phyloP scores from a whole-genome alignment of 1,284 basidiomycete species.

The Microbotryomycetes sp. region DNA sequence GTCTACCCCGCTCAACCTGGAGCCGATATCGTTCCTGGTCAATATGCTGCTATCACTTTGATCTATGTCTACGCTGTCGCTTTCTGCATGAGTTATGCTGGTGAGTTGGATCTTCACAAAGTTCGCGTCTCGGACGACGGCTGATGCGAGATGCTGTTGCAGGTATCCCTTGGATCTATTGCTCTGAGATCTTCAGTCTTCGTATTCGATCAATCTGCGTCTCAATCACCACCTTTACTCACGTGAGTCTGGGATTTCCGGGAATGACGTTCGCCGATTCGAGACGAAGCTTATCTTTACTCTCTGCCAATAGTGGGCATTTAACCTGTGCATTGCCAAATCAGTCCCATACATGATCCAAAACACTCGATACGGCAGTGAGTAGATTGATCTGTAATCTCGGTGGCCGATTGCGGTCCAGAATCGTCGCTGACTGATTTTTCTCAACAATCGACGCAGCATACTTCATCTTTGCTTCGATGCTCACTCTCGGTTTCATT shows the following conservation, averaged over 20 bases:
- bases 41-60: constrained; percentile 21
- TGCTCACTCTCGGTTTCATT: constrained; percentile 36
- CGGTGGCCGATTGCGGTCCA: neutral
- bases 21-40: constrained; percentile 2
- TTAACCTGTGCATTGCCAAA: neutral
- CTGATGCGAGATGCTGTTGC: constrained; percentile 14
- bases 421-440: too few relatives aligned
- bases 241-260: constrained; percentile 2
- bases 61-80: constrained; percentile 37
- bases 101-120: neutral
- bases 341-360: neutral
- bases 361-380: neutral
- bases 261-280: neutral
- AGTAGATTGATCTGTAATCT: too few relatives aligned
- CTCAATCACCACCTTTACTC: constrained; percentile 4
- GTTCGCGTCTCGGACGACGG: constrained; percentile 5
- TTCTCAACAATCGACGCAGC: constrained; percentile 37
- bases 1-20: constrained; percentile 18
- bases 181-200: constrained; percentile 41
- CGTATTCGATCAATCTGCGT: constrained; percentile 37
- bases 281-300: neutral
- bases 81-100: constrained; percentile 37
- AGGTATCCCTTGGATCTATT: constrained; percentile 41
- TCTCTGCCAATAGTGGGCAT: too few relatives aligned
- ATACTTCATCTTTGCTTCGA: constrained; percentile 42